Percentiles rank a stretch among this genome's conserved stretches.
phyloP scores from a whole-genome alignment of 2,329 filamentous ascomycete species.

The Aspergillus caelatus region DNA sequence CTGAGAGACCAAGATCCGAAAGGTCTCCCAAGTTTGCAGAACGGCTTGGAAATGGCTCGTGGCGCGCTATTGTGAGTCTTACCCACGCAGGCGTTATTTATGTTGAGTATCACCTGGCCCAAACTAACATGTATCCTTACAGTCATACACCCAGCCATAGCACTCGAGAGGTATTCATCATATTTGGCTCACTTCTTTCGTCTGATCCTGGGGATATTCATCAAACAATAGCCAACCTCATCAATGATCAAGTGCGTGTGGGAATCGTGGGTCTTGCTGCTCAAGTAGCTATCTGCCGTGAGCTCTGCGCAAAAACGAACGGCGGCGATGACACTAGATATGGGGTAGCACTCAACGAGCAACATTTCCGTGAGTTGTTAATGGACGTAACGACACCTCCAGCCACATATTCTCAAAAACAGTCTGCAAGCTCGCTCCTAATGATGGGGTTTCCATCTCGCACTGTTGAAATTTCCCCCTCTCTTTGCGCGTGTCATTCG shows the following conservation, averaged over 20 bases:
- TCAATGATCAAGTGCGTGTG: constrained; percentile 82
- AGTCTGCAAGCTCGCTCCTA: constrained; percentile 62
- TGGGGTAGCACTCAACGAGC: constrained; percentile 81
- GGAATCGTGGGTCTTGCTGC: constrained; percentile 88
- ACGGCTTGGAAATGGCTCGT: constrained; percentile 92
- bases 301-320: constrained; percentile 87
- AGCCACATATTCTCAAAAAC: constrained; percentile 67
- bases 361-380: constrained; percentile 86
- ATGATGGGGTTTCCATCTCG: constrained; percentile 99
- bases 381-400: constrained; percentile 88
- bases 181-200: constrained; percentile 87
- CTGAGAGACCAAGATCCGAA: constrained; percentile 69
- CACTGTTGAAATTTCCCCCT: constrained; percentile 70
- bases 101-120: neutral
- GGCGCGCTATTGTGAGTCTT: constrained; percentile 76
- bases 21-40: constrained; percentile 82
- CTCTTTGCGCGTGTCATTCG: constrained; percentile 89
- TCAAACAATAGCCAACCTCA: constrained; percentile 77
- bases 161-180: constrained; percentile 86
- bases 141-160: constrained; percentile 91
- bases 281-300: constrained; percentile 87
- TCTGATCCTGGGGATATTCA: constrained; percentile 95
- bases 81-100: neutral
- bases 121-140: constrained; percentile 11
- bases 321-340: constrained; percentile 72